These are phyloP conservation scores for Ramularia collo-cygni DNA, from an alignment of 2,329 filamentous ascomycete genomes.

Conservation along the genomic window DNA sequence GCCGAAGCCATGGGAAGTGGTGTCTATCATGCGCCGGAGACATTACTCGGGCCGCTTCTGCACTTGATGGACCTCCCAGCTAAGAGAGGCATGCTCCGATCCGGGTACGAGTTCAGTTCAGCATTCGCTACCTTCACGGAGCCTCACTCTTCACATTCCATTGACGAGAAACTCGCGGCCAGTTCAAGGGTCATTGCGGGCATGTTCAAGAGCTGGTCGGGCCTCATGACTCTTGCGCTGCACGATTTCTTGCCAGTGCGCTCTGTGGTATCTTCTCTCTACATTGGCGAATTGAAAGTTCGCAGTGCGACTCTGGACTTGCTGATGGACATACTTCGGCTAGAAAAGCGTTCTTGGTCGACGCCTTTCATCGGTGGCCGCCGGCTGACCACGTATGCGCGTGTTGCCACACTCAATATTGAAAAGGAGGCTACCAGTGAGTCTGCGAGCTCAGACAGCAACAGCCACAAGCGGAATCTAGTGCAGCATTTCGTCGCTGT, in stretches of 20 bases:
- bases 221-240: constrained; percentile 80
- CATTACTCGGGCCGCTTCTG: constrained; percentile 73
- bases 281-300: constrained; percentile 50
- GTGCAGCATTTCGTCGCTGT: constrained; percentile 92
- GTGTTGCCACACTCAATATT: constrained; percentile 76
- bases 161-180: constrained; percentile 65
- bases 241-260: constrained; percentile 77
- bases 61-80: constrained; percentile 82
- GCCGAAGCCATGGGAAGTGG: constrained; percentile 89
- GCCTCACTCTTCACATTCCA: constrained; percentile 50
- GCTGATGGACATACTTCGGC: constrained; percentile 74
- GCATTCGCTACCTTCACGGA: constrained; percentile 89
- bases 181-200: constrained; percentile 90
- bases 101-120: constrained; percentile 82
- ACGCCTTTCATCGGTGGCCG: constrained; percentile 90
- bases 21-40: constrained; percentile 86
- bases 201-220: constrained; percentile 88
- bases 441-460: constrained; percentile 36
- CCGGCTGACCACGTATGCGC: constrained; percentile 89
- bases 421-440: constrained; percentile 57
- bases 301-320: constrained; percentile 81
- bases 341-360: constrained; percentile 92
- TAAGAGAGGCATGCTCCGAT: constrained; percentile 72
- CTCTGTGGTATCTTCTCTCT: constrained; percentile 65
- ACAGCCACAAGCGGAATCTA: constrained; percentile 62